Percentiles rank a stretch among this genome's conserved stretches.
Evolutionary conservation across 371 early-diverging fungal genomes (phyloP).

Genomic region (Mortierella sp.): DNA sequence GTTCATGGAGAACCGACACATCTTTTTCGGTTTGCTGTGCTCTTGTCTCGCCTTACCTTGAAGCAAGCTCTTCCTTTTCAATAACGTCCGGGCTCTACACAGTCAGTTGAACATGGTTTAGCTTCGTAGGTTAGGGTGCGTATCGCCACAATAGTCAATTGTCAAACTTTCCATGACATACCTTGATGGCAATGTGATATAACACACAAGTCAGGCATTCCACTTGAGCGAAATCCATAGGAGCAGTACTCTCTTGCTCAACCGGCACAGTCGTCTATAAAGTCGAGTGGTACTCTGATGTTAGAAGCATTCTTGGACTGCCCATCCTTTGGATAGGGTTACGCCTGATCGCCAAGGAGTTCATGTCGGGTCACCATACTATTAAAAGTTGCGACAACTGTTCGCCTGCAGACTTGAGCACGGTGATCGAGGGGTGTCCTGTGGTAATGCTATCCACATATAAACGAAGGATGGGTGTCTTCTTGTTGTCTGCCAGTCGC

Average conservation of each 20-base stretch:
- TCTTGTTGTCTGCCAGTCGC: slow-evolving; percentile 28
- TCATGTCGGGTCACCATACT: slow-evolving; percentile 14
- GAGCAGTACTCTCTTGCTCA: slow-evolving; percentile 7
- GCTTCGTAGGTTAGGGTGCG: neutral
- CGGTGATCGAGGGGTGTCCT: slow-evolving; percentile 24
- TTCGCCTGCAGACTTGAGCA: slow-evolving; percentile 6
- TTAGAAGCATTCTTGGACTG: neutral
- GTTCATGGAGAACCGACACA: too few relatives aligned
- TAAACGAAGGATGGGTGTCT: slow-evolving; percentile 19
- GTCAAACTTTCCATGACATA: neutral
- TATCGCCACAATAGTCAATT: slow-evolving; percentile 13
- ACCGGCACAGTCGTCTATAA: slow-evolving; percentile 22
- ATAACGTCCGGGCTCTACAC: slow-evolving; percentile 27
- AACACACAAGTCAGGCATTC: slow-evolving; percentile 33
- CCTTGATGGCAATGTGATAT: slow-evolving; percentile 18
- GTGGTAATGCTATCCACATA: slow-evolving; percentile 36
- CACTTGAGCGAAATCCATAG: slow-evolving; percentile 26
- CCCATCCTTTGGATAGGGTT: too few relatives aligned
- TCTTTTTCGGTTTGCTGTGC: too few relatives aligned
- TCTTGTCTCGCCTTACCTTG: slow-evolving; percentile 45
- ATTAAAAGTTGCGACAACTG: slow-evolving; percentile 24
- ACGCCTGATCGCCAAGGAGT: too few relatives aligned
- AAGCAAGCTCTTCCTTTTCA: slow-evolving; percentile 21
- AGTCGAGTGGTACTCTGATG: neutral
- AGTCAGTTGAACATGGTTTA: too few relatives aligned